phyloP scores from a whole-genome alignment of 805 yeast genomes.

The Hyphopichia homilentoma region DNA sequence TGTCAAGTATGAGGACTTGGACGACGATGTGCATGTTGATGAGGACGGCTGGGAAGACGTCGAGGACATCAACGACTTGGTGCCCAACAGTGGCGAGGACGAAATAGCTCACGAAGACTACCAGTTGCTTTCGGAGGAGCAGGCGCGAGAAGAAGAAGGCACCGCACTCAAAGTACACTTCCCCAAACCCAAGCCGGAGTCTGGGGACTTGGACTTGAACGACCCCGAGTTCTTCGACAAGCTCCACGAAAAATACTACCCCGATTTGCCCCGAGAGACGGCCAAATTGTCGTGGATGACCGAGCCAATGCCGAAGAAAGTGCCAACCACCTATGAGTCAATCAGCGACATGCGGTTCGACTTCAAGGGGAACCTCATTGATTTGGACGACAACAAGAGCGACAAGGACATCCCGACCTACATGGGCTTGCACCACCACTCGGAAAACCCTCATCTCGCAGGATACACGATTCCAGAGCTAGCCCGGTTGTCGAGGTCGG shows the following conservation, averaged over 20 bases:
- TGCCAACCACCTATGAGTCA: slow-evolving; percentile 44
- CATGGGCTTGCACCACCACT: slow-evolving; percentile 86
- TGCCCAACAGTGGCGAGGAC: slow-evolving; percentile 41
- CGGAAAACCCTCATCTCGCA: slow-evolving; percentile 82
- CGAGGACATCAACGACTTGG: slow-evolving; percentile 48
- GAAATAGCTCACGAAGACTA: slow-evolving; percentile 40
- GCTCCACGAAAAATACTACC: slow-evolving; percentile 80
- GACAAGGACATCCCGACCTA: slow-evolving; percentile 42
- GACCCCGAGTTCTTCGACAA: slow-evolving; percentile 79
- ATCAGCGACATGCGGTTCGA: slow-evolving; percentile 80
- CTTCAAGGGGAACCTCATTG: slow-evolving; percentile 74
- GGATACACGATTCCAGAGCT: slow-evolving; percentile 89
- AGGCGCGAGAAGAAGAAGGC: too few species aligned
- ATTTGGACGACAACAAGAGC: slow-evolving; percentile 27
- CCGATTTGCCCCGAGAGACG: slow-evolving; percentile 82
- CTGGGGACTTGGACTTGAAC: slow-evolving; percentile 53
- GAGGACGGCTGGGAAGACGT: slow-evolving; percentile 48
- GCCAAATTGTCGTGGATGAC: slow-evolving; percentile 91
- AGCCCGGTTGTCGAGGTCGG: slow-evolving; percentile 73
- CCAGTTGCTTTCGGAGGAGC: slow-evolving; percentile 31
- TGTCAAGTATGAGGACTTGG: slow-evolving; percentile 25
- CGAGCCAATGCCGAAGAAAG: slow-evolving; percentile 47
- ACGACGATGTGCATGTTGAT: slow-evolving; percentile 18
- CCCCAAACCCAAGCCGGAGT: slow-evolving; percentile 44
- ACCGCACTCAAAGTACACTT: slow-evolving; percentile 58